Evolutionary conservation across 2,329 filamentous ascomycete species (phyloP).

Genomic region (Diaporthe ilicicola): DNA sequence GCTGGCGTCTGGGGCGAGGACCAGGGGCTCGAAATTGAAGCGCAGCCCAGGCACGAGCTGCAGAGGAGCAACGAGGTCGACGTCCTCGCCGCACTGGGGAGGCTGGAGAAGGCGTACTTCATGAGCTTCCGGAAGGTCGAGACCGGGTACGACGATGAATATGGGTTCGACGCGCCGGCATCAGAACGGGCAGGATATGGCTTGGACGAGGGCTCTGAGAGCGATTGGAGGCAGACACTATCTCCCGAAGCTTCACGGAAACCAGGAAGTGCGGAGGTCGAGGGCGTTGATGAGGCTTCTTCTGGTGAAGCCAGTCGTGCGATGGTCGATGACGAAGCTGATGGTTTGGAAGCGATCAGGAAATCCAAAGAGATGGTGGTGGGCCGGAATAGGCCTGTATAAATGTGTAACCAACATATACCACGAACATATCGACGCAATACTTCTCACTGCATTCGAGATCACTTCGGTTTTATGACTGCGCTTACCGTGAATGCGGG

Average conservation of each 20-base stretch:
- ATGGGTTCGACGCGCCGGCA: not conserved
- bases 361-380: not conserved
- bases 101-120: not conserved
- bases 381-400: not conserved
- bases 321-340: not conserved
- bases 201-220: not conserved
- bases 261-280: not conserved
- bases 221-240: not conserved
- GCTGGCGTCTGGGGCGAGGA: not conserved
- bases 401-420: not conserved
- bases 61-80: conserved; percentile 18
- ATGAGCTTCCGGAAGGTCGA: not conserved
- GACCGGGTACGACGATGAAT: not conserved
- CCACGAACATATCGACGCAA: not conserved
- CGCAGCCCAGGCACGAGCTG: not conserved
- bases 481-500: too few species aligned
- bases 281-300: not conserved
- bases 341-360: not conserved
- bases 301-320: not conserved
- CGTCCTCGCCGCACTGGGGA: conserved; percentile 16
- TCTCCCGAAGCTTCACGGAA: too few species aligned
- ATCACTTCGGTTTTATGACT: not conserved
- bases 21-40: not conserved
- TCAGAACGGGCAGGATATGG: not conserved
- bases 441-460: not conserved